Base-by-base conservation (phyloP, 2,329 filamentous ascomycete species). In the Penicillium vulpinum region DNA sequence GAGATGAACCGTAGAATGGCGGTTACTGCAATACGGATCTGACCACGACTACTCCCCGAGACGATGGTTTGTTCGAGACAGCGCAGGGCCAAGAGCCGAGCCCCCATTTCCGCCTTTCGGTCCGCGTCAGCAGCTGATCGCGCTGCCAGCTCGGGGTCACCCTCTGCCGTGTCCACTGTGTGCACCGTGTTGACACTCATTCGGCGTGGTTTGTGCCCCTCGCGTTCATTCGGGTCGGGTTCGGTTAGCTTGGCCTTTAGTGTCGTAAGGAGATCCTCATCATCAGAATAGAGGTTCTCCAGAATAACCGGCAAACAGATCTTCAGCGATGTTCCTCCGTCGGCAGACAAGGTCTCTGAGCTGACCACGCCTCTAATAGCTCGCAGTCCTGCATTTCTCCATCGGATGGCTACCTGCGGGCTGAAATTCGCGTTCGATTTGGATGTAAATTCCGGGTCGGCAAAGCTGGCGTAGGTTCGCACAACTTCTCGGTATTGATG, bases 31-130 rank as follows among this genome's bases (percentile, higher is more conserved):
- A 85, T 80, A 55, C 92, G 87, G 44, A 96, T 88, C 72, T 97
- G 93, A 9, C 86, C 83, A 54, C 91, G 83, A 68, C 92, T 96
- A 60, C 92, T 91, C 24, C 75, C 77, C 9, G 87, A 86, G 29
- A 89, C 81, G 67, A 96, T 96, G 45, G 97, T 90, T 66, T 89
- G 87, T 75, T 93, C 90, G 54, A 99, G 78, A 70, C 92, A 95
- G 67, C 92, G 88, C 65, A 96, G 81, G 5, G 94, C 93, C 60
- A 95, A 79, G 8, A 95, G 81, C 28, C 90, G 90, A 16, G 92
- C 91, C 69, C 95, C 90, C 76, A 96, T 88, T 74, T 97, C 92
- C 2, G 91, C 92, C 58, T 94, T 79, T 72, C 88, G 91, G 75
- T 97, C 94, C 26, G 91, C 91, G 70, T 97, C 93, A 24, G 88